Conservation (phyloP, 176 grass and related monocot species). For the Hordeum marinum region DNA sequence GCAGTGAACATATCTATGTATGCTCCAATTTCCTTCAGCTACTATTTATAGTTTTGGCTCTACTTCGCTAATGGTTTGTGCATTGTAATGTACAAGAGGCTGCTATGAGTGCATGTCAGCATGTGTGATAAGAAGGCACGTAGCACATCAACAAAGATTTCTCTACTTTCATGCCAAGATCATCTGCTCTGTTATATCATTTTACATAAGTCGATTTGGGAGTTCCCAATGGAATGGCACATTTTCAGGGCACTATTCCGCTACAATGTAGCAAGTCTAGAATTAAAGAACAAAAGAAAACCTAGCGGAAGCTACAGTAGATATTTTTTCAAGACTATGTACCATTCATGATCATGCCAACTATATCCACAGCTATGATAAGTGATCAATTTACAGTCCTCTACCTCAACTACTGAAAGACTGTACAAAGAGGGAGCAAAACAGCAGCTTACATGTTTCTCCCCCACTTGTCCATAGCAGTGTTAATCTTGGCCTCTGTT, state of each 20-base stretch:
- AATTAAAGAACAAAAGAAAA: not conserved
- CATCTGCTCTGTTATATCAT: not conserved
- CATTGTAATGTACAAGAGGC: not conserved
- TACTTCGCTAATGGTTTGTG: not conserved
- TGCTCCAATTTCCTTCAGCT: not conserved
- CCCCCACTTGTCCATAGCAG: conserved; percentile 83
- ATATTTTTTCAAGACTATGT: not conserved
- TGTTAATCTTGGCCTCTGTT: conserved; percentile 82
- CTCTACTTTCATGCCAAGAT: not conserved
- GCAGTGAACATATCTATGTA: not conserved
- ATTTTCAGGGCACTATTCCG: not conserved
- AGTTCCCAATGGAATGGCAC: not conserved
- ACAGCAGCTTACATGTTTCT: conserved; percentile 84
- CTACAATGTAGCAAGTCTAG: not conserved
- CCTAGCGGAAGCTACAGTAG: not conserved
- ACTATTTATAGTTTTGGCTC: conserved; percentile 5
- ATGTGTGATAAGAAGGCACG: not conserved
- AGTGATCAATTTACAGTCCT: conserved; percentile 1
- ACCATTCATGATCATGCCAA: not conserved
- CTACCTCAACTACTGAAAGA: conserved; percentile 9
- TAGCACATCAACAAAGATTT: not conserved
- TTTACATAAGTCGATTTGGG: not conserved
- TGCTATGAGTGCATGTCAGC: not conserved
- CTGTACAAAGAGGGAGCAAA: not conserved
- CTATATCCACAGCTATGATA: not conserved